Evolutionary conservation across 345 rosid genomes (phyloP), one percentile per base, ranked within the genome.

Genomic region (Gossypium stocksii): DNA sequence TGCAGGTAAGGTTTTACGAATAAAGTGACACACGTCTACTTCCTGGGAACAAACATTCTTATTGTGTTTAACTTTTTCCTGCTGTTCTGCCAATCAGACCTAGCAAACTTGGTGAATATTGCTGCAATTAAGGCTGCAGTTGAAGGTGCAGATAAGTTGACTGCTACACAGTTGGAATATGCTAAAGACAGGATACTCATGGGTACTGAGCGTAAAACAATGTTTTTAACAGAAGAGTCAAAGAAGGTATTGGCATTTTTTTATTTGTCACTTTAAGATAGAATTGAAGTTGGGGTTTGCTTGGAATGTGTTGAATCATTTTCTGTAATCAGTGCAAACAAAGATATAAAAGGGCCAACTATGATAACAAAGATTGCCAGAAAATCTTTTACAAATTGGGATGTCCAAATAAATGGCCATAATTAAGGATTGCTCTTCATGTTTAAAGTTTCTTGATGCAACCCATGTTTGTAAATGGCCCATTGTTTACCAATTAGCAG

Each of bases 121-220:
- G 99, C 98, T 77, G 99, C 99, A 78, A 91, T 95, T 77, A 95
- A 93, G 88, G 99, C 97, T 78, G 99, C 99, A 75, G 96, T 95
- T 68, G 99, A 93, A 45, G 99, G 98, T 29, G 97, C 92, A 11
- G 98, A 95, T 73, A 90, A 89, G 81, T 80, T 95, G 71, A 85
- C 85, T 77, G 72, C 94, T 71, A 54, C 77, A 12, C 97, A 95
- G 76, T 81, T 95, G 78, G 99, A 95, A 81, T 93, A 90, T 69
- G 99, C 99, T 15, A 95, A 95, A 76, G 99, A 95, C 80, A 80
- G 96, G 82, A 93, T 93, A 77, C 64, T 95, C 22, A 95, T 95
- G 98, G 99, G 99, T 74, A 93, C 97, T 20, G 98, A 93, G 86
- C 88, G 98, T 77, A 95, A 90, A 83, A 91, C 99, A n/a, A 93